Conservation (phyloP, 148 eudicot genomes). For the Dysphania ambrosioides region DNA sequence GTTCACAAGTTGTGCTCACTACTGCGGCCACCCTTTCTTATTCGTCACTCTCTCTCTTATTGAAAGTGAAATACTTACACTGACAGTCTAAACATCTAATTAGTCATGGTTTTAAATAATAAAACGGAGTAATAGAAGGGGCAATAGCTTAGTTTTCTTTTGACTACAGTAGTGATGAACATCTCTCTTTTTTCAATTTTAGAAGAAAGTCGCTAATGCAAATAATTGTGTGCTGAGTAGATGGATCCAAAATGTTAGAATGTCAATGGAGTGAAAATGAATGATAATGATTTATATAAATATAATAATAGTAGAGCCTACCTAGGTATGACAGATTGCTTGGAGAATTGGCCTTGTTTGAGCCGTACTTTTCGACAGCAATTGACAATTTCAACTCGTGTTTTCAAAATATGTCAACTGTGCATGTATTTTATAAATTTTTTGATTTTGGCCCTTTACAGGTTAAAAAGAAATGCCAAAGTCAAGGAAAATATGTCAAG, state of each 20-base stretch:
- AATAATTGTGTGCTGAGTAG: constrained; percentile 24
- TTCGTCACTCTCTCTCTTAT: no score
- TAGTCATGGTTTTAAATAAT: constrained; percentile 4
- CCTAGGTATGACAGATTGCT: constrained; percentile 20
- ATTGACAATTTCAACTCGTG: constrained; percentile 29
- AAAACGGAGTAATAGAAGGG: neutral
- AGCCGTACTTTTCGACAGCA: constrained; percentile 28
- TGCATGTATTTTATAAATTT: neutral
- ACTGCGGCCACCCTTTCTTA: no score
- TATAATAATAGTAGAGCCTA: constrained; percentile 3
- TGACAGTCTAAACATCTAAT: no score
- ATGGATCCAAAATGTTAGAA: constrained; percentile 34
- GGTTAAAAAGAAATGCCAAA: neutral
- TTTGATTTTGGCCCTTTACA: neutral
- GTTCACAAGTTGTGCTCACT: no score
- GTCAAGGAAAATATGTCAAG: constrained; percentile 28
- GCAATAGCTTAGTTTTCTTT: neutral
- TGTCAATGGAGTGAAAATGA: constrained; percentile 31
- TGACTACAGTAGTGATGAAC: neutral
- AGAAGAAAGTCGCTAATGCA: constrained; percentile 13
- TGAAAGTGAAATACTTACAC: neutral
- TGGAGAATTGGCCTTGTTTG: constrained; percentile 23
- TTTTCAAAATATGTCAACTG: constrained; percentile 26
- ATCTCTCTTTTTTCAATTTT: neutral
- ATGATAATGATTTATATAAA: neutral